Conservation (phyloP, 768 basidiomycete genomes). For the Psilocybe cubensis region DNA sequence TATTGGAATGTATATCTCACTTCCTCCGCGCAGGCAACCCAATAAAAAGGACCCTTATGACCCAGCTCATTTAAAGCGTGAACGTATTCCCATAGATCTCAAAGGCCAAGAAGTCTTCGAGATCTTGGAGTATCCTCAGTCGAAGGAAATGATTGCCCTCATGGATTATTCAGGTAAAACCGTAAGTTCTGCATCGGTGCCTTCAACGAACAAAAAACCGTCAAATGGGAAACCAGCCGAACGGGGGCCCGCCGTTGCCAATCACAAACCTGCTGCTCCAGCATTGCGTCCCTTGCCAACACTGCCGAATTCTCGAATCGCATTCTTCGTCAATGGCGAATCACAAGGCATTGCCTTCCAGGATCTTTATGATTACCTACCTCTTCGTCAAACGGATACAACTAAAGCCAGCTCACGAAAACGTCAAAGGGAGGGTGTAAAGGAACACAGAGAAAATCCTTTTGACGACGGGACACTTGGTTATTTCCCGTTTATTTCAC, state of each 20-base stretch:
- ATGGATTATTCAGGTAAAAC: conserved; percentile 77
- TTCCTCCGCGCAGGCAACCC: conserved; percentile 70
- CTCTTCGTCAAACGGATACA: conserved; percentile 66
- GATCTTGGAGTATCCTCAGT: conserved; percentile 83
- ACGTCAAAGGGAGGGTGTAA: conserved; percentile 65
- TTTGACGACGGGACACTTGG: conserved; percentile 95
- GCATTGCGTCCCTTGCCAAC: conserved; percentile 69
- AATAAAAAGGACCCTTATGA: conserved; percentile 69
- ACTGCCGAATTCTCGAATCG: conserved; percentile 72
- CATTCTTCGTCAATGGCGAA: conserved; percentile 93
- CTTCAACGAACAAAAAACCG: conserved; percentile 66
- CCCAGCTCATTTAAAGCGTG: conserved; percentile 82
- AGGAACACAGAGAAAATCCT: conserved; percentile 79
- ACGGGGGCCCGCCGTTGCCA: conserved; percentile 42
- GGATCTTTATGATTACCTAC: conserved; percentile 89
- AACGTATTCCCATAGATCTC: conserved; percentile 92
- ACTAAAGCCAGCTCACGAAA: conserved; percentile 70
- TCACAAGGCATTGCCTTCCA: conserved; percentile 83
- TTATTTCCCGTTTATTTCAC: conserved; percentile 93
- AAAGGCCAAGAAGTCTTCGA: conserved; percentile 99
- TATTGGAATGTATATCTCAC: conserved; percentile 90
- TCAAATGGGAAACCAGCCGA: conserved; percentile 74
- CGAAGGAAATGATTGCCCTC: conserved; percentile 91
- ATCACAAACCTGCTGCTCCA: conserved; percentile 38
- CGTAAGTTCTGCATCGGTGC: conserved; percentile 55